phyloP scores from a whole-genome alignment of 495 filamentous ascomycete species.

The Eremomyces bilateralis region DNA sequence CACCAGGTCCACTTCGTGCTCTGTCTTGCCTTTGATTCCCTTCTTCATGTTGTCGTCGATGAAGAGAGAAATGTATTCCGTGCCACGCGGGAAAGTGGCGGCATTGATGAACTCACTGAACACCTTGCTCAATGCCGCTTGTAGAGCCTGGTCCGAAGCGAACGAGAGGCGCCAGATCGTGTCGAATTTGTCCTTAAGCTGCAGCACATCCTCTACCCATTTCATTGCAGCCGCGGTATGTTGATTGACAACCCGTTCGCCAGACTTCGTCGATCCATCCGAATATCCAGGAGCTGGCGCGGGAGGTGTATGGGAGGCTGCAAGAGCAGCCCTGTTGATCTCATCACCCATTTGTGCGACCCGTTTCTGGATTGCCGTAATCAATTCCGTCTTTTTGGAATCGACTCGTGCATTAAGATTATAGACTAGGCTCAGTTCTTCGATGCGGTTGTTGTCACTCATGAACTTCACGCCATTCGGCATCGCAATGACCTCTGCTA shows the following conservation, averaged over 20 bases:
- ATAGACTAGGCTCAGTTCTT: slow-evolving; percentile 59
- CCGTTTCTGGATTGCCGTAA: slow-evolving; percentile 43
- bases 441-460: slow-evolving; percentile 70
- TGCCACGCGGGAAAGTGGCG: slow-evolving; percentile 39
- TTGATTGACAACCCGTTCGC: slow-evolving; percentile 33
- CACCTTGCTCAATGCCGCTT: slow-evolving; percentile 61
- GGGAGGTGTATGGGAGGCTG: slow-evolving; percentile 6
- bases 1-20: slow-evolving; percentile 65
- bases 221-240: slow-evolving; percentile 68
- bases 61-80: slow-evolving; percentile 88
- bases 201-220: slow-evolving; percentile 88
- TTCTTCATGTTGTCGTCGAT: slow-evolving; percentile 94
- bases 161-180: slow-evolving; percentile 48
- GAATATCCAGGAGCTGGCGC: slow-evolving; percentile 14
- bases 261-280: slow-evolving; percentile 17
- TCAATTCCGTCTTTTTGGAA: slow-evolving; percentile 45
- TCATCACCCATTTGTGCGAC: slow-evolving; percentile 61
- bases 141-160: slow-evolving; percentile 47
- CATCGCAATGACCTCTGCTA: slow-evolving; percentile 62
- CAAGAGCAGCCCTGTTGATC: slow-evolving; percentile 44
- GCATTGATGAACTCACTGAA: slow-evolving; percentile 82
- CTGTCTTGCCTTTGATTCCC: slow-evolving; percentile 80
- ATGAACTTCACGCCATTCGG: slow-evolving; percentile 74
- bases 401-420: slow-evolving; percentile 61
- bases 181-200: slow-evolving; percentile 80